Evolutionary conservation across 2,329 filamentous ascomycete genomes (phyloP).

Genomic region (Ascochyta viciae-villosae): DNA sequence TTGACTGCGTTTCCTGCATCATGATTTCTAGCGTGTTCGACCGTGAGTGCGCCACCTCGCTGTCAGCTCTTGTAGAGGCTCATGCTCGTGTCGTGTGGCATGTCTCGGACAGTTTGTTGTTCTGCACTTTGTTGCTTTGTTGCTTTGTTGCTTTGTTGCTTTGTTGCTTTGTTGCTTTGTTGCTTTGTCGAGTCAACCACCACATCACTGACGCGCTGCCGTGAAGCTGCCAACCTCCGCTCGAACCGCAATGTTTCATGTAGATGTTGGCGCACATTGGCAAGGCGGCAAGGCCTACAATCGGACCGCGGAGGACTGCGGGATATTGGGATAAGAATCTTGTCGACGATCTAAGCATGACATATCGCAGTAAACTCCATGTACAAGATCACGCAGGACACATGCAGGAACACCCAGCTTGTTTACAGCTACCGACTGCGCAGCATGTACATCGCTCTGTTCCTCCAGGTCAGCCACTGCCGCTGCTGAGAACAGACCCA

Average conservation of each 20-base stretch:
- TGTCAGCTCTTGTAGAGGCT: background rate
- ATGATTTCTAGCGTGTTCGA: constrained; percentile 1
- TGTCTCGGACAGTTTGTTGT: background rate
- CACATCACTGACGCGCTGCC: background rate
- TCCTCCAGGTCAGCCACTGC: background rate
- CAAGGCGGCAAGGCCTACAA: constrained; percentile 2
- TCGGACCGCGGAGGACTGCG: constrained; percentile 9
- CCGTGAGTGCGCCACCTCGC: background rate
- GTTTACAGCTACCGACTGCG: background rate
- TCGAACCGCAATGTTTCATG: constrained; percentile 13
- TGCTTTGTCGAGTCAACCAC: background rate
- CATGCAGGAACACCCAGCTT: too few relatives aligned
- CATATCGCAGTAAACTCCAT: constrained; percentile 6
- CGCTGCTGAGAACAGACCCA: constrained; percentile 1
- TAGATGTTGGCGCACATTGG: background rate
- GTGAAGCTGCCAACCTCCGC: background rate
- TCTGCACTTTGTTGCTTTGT: background rate
- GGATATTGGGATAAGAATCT: background rate
- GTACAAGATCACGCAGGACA: background rate
- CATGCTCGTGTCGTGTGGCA: background rate
- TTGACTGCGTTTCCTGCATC: constrained; percentile 4
- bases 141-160: background rate
- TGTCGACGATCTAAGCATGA: background rate
- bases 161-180: too few relatives aligned
- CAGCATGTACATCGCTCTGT: background rate